These are phyloP conservation scores for Neurospora sp. DNA, from an alignment of 2,329 filamentous ascomycete genomes.

Conservation along the genomic window DNA sequence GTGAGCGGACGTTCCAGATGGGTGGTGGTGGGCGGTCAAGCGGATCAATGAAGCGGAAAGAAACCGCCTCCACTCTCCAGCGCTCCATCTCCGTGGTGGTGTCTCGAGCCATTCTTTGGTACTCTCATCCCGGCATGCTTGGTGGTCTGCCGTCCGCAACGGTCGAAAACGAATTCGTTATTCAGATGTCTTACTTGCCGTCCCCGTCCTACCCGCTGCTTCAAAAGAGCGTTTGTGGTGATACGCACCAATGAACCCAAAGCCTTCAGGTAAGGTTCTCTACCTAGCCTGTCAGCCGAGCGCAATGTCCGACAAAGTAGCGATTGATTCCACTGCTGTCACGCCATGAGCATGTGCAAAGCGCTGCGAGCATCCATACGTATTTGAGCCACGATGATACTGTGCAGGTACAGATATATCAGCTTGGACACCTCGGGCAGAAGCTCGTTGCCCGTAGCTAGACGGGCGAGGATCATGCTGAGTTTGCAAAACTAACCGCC, in stretches of 20 bases:
- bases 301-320: background rate
- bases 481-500: background rate
- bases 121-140: conserved; percentile 1
- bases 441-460: background rate
- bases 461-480: background rate
- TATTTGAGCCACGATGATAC: background rate
- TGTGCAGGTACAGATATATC: background rate
- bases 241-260: background rate
- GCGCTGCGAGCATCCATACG: background rate
- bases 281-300: background rate
- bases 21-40: conserved; percentile 16
- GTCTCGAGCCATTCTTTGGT: background rate
- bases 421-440: background rate
- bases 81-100: background rate
- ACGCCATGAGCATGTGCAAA: background rate
- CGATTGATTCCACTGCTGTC: background rate
- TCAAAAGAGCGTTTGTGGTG: background rate
- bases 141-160: background rate
- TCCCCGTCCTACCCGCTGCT: background rate
- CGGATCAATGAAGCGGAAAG: conserved; percentile 14
- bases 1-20: background rate
- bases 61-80: conserved; percentile 1
- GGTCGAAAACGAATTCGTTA: background rate
- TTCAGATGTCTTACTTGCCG: background rate
- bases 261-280: background rate